Evolutionary conservation across 805 yeast genomes (phyloP), one percentile per base, ranked within the genome.

Genomic region (Debaryomyces prosopidis): DNA sequence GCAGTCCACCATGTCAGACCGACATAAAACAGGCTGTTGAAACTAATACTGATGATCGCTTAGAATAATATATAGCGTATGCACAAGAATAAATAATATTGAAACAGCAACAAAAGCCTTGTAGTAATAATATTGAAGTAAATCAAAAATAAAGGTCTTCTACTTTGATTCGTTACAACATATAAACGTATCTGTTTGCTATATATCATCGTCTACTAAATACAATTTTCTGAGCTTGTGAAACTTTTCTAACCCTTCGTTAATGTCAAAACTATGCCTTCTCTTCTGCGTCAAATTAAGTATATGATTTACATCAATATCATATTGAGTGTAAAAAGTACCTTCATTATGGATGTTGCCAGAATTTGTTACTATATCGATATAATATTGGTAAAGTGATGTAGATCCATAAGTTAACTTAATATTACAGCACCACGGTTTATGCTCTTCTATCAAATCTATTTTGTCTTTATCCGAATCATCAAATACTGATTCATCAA

Each of bases 171-270:
- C n/a, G n/a, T n/a, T n/a, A n/a, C n/a, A n/a, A n/a, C n/a, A n/a
- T n/a, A n/a, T n/a, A n/a, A n/a, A n/a, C n/a, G n/a, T n/a, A n/a
- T n/a, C n/a, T n/a, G n/a, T n/a, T n/a, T n/a, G n/a, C n/a, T 20
- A 20, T 20, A 7, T 20, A 37, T 37, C 44, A n/a, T 47, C 44
- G n/a, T 47, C 50, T 27, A 47, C 49, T 32, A 71, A 58, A 49
- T 68, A 71, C 20, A 71, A 50, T 44, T 65, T 65, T 17, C 75
- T 54, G 36, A 72, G 50, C 46, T 72, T 69, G 28, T 55, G 50
- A 19, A 72, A 55, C 33, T 61, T 53, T 30, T 66, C 71, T 17
- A 70, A 46, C 0, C 68, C 67, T 2, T 65, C 74, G 27, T 55
- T 50, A 14, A 70, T 53, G 42, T 68, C 73, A 18, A 67, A 50